Conservation (phyloP, 306 rosid species). For the Trichosanthes truncata region DNA sequence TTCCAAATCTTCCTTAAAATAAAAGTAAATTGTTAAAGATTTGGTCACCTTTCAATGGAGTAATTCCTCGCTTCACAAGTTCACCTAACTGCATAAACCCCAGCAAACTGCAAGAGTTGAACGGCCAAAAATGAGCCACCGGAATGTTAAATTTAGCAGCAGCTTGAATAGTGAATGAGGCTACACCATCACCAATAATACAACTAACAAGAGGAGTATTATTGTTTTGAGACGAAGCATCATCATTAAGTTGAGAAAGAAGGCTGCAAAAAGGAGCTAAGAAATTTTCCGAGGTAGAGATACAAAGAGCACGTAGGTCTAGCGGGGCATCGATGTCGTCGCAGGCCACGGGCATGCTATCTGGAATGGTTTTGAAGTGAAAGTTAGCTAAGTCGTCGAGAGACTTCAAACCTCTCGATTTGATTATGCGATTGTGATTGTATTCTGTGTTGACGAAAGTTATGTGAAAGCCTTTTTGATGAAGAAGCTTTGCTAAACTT, state of each 20-base stretch:
- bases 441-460: not conserved
- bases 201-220: slow-evolving; percentile 30
- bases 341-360: slow-evolving; percentile 29
- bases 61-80: slow-evolving; percentile 20
- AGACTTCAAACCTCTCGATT: not conserved
- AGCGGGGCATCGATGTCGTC: slow-evolving; percentile 34
- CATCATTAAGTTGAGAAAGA: slow-evolving; percentile 19
- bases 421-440: not conserved
- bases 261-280: slow-evolving; percentile 31
- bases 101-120: not conserved
- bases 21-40: too few relatives aligned
- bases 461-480: not conserved
- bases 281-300: slow-evolving; percentile 20
- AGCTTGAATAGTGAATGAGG: not conserved
- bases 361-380: slow-evolving; percentile 12
- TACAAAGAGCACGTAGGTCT: slow-evolving; percentile 23
- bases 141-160: not conserved
- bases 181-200: slow-evolving; percentile 13
- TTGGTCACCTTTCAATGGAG: slow-evolving; percentile 45
- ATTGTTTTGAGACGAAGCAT: not conserved
- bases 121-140: not conserved
- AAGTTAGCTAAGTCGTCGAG: not conserved
- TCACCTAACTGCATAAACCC: not conserved
- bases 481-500: not conserved
- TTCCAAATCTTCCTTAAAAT: too few relatives aligned